Base-by-base conservation (phyloP, 108 stramenopile species). In the Nannochloropsis gaditana region DNA sequence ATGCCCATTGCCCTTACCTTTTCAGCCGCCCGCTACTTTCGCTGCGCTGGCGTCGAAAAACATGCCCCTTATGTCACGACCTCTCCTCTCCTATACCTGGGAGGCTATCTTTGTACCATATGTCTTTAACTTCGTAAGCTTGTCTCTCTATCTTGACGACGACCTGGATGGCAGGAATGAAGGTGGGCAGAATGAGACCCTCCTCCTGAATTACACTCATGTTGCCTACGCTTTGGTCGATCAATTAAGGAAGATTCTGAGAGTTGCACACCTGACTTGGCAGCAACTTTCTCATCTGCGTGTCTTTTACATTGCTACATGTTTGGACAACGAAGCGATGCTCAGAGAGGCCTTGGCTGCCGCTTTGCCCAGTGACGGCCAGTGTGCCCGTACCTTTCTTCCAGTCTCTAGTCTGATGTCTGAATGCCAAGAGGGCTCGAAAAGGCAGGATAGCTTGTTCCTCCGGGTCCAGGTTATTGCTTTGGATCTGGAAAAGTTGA, bases 311-410 rank as follows among this genome's bases (percentile, higher is more conserved):
- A n/a, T n/a, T 73, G 59, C n/a, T 2, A n/a, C 15, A n/a, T n/a
- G n/a, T 4, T n/a, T 73, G 59, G 59, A 73, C 4, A 73, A 73
- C 59, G 59, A 73, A n/a, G 19, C 15, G 59, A n/a, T 8, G 59
- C 59, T 73, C n/a, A 15, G 59, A n/a, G 59, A 73, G 59, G 59
- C 59, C 59, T n/a, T 73, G 59, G 59, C 59, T n/a, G 59, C 59
- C 59, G 59, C 59, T 2, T 73, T 73, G 59, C 59, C 59, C n/a
- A n/a, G 3, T 3, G 59, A 73, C 15, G 59, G 59, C 4, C 59
- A 73, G 59, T 73, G 59, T 73, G 59, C 59, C 15, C 59, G 59
- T 15, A 73, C 59, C 19, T 73, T 73, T 73, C 59, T 73, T 73
- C 59, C 59, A 15, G 59, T 73, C 19, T 73, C 59, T 73, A n/a